These are phyloP conservation scores for Xanthoconium separans DNA, from an alignment of 1,284 basidiomycete species.

Conservation along the genomic window DNA sequence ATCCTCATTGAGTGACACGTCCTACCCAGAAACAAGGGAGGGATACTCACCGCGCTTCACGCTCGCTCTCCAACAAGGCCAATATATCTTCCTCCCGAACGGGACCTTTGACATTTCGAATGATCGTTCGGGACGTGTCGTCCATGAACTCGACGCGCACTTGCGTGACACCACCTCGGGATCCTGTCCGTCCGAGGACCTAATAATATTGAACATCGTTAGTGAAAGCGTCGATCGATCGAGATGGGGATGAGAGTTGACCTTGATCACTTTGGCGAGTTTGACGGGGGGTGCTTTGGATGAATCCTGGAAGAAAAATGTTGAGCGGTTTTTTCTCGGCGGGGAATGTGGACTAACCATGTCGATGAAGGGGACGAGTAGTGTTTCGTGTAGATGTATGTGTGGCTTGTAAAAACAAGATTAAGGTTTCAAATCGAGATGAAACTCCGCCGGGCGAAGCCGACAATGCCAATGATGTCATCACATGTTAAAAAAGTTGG, in stretches of 20 bases:
- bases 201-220: slow-evolving; percentile 39
- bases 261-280: slow-evolving; percentile 96
- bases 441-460: slow-evolving; percentile 27
- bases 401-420: slow-evolving; percentile 18
- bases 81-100: slow-evolving; percentile 97
- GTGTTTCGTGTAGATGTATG: slow-evolving; percentile 21
- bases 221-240: not conserved
- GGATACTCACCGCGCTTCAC: slow-evolving; percentile 87
- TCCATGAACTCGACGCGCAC: slow-evolving; percentile 99
- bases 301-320: slow-evolving; percentile 52
- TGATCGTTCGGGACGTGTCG: slow-evolving; percentile 93
- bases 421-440: slow-evolving; percentile 24
- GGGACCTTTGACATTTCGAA: slow-evolving; percentile 99
- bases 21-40: not conserved
- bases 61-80: slow-evolving; percentile 96
- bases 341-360: slow-evolving; percentile 25
- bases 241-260: slow-evolving; percentile 26
- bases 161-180: slow-evolving; percentile 99
- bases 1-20: not conserved
- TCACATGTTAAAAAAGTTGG: too few species aligned
- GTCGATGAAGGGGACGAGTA: slow-evolving; percentile 4
- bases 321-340: too few species aligned
- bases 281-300: slow-evolving; percentile 85
- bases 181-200: slow-evolving; percentile 99
- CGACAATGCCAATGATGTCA: slow-evolving; percentile 7